Evolutionary conservation across 352 stramenopile species (phyloP), one percentile per base, ranked within the genome.

Genomic region (Aphanomyces cochlioides): DNA sequence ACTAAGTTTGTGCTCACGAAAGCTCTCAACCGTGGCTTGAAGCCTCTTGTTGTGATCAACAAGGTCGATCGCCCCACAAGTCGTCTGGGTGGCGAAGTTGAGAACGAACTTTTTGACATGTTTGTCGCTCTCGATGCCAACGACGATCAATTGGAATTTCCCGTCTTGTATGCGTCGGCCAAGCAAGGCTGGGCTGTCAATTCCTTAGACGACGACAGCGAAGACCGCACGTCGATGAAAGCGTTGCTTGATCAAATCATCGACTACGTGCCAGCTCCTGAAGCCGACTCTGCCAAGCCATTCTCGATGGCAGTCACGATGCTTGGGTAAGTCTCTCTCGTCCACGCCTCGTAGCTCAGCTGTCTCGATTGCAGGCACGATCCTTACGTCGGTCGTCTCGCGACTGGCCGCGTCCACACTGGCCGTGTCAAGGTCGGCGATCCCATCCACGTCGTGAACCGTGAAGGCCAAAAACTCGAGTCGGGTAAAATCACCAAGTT

Each of bases 1-100:
- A 99, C 97, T 61, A 99, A 99, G 77, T 99, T 99, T 74, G 97
- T 99, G 47, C 79, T 99, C n/a, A 95, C 82, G 41, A 97, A 98
- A 75, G 97, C 97, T 43, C 81, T 99, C 21, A 88, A 92, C 59
- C 78, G 88, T 19, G 92, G 92, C 37, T 76, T 99, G 3, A 95
- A 95, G 75, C 95, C 95, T 15, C 79, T 99, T 8, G 95, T 99
- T 19, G 94, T 99, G 19, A 85, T 99, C 61, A 99, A 99, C 85
- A 99, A 99, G 85, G 93, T 98, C 40, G 97, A 99, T 78, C 87
- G 96, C 34, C 76, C 92, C 38, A 97, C 96, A 38, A 93, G 87
- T 34, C 83, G 95, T 19, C 78, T 90, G 38, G 96, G 97, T 66
- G 87, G 87, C 21, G 93, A 98, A 61, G 97, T 98, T 39, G 96